Percentiles rank a stretch among this genome's conserved stretches.
phyloP scores from a whole-genome alignment of 140 eudicot species.

The Senecio squalidus region DNA sequence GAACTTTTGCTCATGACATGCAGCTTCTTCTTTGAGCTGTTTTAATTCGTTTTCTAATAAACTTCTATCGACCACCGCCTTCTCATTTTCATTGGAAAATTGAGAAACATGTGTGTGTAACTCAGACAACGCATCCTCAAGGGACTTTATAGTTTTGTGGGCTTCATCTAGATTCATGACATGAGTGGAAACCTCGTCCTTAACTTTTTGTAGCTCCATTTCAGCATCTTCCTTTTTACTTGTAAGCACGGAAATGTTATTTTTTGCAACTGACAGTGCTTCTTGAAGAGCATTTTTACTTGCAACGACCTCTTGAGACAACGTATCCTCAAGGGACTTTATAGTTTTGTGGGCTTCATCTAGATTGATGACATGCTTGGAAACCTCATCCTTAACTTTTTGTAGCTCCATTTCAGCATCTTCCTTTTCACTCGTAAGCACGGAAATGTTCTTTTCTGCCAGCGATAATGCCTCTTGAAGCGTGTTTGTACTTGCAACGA shows the following conservation, averaged over 20 bases:
- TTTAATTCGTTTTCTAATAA: conserved; percentile 47
- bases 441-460: conserved; percentile 34
- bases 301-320: too few relatives aligned
- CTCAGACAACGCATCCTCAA: conserved; percentile 59
- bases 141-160: conserved; percentile 49
- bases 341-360: conserved; percentile 55
- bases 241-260: conserved; percentile 25
- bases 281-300: too few relatives aligned
- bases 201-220: conserved; percentile 38
- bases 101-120: conserved; percentile 45
- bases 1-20: conserved; percentile 34
- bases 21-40: conserved; percentile 60
- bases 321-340: conserved; percentile 49
- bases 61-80: conserved; percentile 28
- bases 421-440: conserved; percentile 45
- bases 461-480: conserved; percentile 35
- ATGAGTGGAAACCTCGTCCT: conserved; percentile 20
- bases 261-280: conserved; percentile 40
- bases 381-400: conserved; percentile 29
- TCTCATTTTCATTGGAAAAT: conserved; percentile 40
- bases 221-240: conserved; percentile 47
- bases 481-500: too few relatives aligned
- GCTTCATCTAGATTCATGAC: conserved; percentile 52
- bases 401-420: conserved; percentile 41
- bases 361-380: conserved; percentile 31